These are phyloP conservation scores for Cryptococcus sp. DNA, from an alignment of 1,284 basidiomycete species.

Conservation along the genomic window DNA sequence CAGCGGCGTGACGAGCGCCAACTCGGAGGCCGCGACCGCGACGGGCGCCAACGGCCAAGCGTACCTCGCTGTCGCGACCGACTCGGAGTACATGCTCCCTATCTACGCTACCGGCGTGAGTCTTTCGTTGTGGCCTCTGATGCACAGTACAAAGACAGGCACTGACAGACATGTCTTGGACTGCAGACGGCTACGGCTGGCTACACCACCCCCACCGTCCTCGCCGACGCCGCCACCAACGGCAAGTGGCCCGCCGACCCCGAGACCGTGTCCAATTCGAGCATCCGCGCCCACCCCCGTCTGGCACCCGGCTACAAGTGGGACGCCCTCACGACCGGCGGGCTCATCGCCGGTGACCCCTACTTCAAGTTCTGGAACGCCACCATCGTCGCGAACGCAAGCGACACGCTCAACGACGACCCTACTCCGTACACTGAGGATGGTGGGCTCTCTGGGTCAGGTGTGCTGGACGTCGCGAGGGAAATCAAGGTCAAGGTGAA, in stretches of 20 bases:
- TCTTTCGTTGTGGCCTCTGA: slow-evolving; percentile 21
- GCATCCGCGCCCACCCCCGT: slow-evolving; percentile 73
- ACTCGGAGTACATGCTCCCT: slow-evolving; percentile 73
- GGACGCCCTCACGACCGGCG: slow-evolving; percentile 64
- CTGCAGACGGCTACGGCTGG: slow-evolving; percentile 71
- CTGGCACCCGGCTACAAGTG: slow-evolving; percentile 91
- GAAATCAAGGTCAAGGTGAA: slow-evolving; percentile 87
- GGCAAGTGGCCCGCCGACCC: slow-evolving; percentile 72
- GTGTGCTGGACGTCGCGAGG: slow-evolving; percentile 89
- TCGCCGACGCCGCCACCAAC: slow-evolving; percentile 54
- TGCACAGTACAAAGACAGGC: slow-evolving; percentile 5
- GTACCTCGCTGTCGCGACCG: slow-evolving; percentile 57
- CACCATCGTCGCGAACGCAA: slow-evolving; percentile 88
- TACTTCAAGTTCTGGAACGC: slow-evolving; percentile 87
- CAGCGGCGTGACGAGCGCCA: slow-evolving; percentile 20
- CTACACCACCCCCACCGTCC: slow-evolving; percentile 70
- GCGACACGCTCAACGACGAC: slow-evolving; percentile 60
- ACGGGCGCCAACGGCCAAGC: slow-evolving; percentile 42
- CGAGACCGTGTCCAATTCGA: slow-evolving; percentile 62
- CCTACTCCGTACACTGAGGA: slow-evolving; percentile 74
- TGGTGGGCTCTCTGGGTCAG: slow-evolving; percentile 64
- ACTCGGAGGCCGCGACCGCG: slow-evolving; percentile 32
- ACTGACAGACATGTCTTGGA: not conserved
- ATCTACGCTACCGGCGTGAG: slow-evolving; percentile 82
- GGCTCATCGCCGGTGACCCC: slow-evolving; percentile 76